phyloP scores from a whole-genome alignment of 805 yeast species.

The Pachysolen tannophilus region DNA sequence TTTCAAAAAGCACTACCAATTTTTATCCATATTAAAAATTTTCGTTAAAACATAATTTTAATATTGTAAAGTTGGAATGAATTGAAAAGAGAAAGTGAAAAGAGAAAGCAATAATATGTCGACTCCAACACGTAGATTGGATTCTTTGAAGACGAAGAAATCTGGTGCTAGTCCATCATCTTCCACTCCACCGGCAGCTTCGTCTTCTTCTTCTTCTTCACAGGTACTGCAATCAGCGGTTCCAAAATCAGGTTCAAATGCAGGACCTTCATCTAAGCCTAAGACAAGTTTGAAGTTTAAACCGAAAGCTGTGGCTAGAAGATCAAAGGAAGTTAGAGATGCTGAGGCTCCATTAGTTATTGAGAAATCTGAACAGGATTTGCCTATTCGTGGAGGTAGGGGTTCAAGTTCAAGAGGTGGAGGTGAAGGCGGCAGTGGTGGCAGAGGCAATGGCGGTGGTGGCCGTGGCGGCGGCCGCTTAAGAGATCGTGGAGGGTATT shows the following conservation, averaged over 20 bases:
- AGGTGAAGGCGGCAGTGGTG: conserved; percentile 26
- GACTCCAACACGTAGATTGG: conserved; percentile 20
- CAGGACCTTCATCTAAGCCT: no score
- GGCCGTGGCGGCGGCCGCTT: conserved; percentile 20
- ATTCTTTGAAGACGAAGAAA: conserved; percentile 18
- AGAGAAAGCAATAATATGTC: no score
- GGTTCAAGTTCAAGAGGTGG: conserved; percentile 26
- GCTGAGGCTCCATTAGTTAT: conserved; percentile 50
- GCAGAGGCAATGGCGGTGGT: conserved; percentile 27
- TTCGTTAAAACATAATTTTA: not conserved
- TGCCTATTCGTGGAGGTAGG: conserved; percentile 11
- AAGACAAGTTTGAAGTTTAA: conserved; percentile 74
- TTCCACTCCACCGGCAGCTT: conserved; percentile 14
- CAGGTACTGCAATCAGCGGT: conserved; percentile 7
- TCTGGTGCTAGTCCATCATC: conserved; percentile 22
- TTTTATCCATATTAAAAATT: not conserved
- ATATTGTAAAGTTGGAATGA: not conserved
- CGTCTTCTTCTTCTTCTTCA: conserved; percentile 2
- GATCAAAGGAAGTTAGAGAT: conserved; percentile 77
- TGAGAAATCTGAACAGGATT: conserved; percentile 10
- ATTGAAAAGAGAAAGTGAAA: conserved; percentile 2
- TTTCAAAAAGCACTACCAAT: not conserved
- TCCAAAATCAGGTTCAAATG: no score
- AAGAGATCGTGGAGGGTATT: conserved; percentile 20
- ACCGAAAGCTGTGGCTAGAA: conserved; percentile 83